Base-by-base conservation (phyloP, 805 yeast species). In the Yamadazyma tumulicola region DNA sequence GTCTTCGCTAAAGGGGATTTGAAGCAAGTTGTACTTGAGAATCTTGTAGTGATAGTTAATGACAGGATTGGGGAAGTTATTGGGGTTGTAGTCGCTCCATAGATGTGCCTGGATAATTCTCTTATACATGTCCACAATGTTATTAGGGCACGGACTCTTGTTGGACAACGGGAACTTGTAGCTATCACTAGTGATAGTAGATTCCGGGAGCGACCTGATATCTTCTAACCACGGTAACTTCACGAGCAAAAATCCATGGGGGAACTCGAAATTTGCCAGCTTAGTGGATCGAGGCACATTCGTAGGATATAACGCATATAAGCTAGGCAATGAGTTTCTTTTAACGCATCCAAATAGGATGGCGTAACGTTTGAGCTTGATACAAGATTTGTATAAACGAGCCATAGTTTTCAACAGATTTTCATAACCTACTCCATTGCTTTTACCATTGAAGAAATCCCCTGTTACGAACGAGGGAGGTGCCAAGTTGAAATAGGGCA, bases 141-240 rank as follows among this genome's bases (percentile, higher is more conserved):
- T 48, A 4, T 32, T 22, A 3, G 55, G 42, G 13, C 29, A 31
- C 6, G 37, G 34, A 14, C 25, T 33, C 3, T 20, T 15, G 6
- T 31, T 67, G 6, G 21, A 12, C 9, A 27, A 15, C 6, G 36
- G 34, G 39, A 11, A 72, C 46, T 16, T 39, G 3, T 44, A 26
- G 18, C 37, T 30, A 19, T 53, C 36, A 55, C 52, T 35, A 8
- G 39, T 34, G 18, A 54, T 27, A 30, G 49, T 41, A 33, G 55
- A 41, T 14, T 57, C 58, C 0, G 97, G 96, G 4, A 77, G 55
- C 21, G 73, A 67, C 33, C 97, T 65, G 3, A 87, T 57, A 52
- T 86, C 91, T 45, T 87, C 94, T 11, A 75, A 58, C 66, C 74
- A 83, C 1, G 97, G 96, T 15, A 85, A 47, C 19, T 71, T 67